Conservation (phyloP, 495 filamentous ascomycete species). For the Podospora didyma region DNA sequence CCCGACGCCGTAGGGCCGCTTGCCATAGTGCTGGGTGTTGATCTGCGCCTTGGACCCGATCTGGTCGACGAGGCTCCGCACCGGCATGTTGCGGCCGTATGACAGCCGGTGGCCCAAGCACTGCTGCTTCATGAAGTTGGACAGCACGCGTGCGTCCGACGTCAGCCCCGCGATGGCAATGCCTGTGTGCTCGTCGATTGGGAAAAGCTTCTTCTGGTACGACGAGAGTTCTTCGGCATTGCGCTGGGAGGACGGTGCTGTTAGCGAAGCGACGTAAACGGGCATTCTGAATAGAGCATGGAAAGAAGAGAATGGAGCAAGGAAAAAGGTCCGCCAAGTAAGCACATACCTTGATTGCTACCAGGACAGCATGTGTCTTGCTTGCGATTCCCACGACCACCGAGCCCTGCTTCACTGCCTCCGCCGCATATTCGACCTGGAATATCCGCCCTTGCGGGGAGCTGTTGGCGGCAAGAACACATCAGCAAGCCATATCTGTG, state of each 20-base stretch:
- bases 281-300: background rate
- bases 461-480: slow-evolving; percentile 44
- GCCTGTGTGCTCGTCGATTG: slow-evolving; percentile 91
- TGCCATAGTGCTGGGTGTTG: slow-evolving; percentile 97
- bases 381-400: slow-evolving; percentile 94
- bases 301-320: background rate
- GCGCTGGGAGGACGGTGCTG: slow-evolving; percentile 51
- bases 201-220: slow-evolving; percentile 99
- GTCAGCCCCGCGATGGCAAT: slow-evolving; percentile 95
- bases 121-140: slow-evolving; percentile 99
- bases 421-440: slow-evolving; percentile 97
- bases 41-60: slow-evolving; percentile 96
- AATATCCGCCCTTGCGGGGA: slow-evolving; percentile 99
- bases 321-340: background rate
- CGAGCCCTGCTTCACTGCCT: slow-evolving; percentile 98
- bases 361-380: slow-evolving; percentile 95
- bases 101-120: slow-evolving; percentile 91
- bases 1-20: slow-evolving; percentile 93
- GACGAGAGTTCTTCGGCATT: slow-evolving; percentile 99
- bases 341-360: slow-evolving; percentile 84
- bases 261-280: slow-evolving; percentile 3
- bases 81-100: slow-evolving; percentile 86
- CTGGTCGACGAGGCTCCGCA: slow-evolving; percentile 79
- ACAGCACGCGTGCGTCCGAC: slow-evolving; percentile 96
- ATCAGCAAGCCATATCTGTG: slow-evolving; percentile 9